Evolutionary conservation across 2,329 filamentous ascomycete species (phyloP).

Genomic region (Botrytis paeoniae): DNA sequence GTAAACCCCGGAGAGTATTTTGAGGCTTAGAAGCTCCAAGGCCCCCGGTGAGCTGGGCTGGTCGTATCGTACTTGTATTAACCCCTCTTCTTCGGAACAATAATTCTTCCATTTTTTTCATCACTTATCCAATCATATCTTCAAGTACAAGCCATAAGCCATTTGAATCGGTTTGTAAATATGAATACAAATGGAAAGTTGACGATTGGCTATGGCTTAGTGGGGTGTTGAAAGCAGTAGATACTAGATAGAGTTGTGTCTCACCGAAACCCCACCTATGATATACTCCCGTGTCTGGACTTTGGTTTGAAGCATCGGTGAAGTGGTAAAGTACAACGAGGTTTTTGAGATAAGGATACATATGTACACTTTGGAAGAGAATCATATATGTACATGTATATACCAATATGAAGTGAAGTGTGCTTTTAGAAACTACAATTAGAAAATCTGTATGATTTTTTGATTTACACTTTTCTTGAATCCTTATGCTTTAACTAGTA

Average conservation of each 20-base stretch:
- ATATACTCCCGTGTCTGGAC: neutral
- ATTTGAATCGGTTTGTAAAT: neutral
- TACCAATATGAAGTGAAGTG: neutral
- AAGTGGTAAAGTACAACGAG: neutral
- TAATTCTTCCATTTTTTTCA: neutral
- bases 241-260: neutral
- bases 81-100: conserved; percentile 6
- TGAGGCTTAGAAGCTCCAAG: neutral
- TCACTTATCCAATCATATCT: neutral
- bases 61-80: neutral
- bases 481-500: neutral
- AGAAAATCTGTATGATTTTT: neutral
- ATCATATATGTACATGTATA: no score
- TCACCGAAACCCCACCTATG: neutral
- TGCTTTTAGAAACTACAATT: neutral
- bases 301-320: neutral
- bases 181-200: conserved; percentile 4
- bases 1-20: no score
- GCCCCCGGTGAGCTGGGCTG: no score
- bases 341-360: neutral
- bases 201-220: neutral
- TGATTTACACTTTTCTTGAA: neutral
- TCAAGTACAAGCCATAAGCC: neutral
- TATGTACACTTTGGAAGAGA: neutral
- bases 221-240: neutral